Conservation (phyloP, 2,329 filamentous ascomycete species). For the Calonectria honghensis region DNA sequence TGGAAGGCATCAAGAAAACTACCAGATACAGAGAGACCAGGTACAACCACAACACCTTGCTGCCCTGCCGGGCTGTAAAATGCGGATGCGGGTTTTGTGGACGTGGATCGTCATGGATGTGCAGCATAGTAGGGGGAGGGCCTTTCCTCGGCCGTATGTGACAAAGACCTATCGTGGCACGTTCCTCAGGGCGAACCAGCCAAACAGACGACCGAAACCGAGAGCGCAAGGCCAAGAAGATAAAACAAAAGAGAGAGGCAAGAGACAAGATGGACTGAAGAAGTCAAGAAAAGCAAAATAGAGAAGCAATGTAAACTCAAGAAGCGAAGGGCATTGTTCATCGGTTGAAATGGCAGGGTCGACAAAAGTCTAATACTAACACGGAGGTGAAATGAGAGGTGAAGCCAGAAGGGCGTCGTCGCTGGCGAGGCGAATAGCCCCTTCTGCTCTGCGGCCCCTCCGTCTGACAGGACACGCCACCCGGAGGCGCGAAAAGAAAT, state of each 20-base stretch:
- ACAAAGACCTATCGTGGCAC: conserved; percentile 29
- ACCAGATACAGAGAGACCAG: not conserved
- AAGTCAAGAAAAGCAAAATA: conserved; percentile 14
- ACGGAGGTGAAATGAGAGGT: not conserved
- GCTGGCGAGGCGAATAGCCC: conserved; percentile 26
- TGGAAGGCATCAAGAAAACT: not conserved
- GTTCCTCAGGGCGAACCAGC: conserved; percentile 29
- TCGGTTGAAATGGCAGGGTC: not conserved
- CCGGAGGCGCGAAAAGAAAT: conserved; percentile 33
- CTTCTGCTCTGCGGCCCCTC: not conserved
- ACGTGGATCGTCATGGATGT: conserved; percentile 24
- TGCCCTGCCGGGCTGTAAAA: conserved; percentile 24
- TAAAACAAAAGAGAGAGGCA: not conserved
- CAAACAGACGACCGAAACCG: conserved; percentile 22
- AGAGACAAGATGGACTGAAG: not conserved
- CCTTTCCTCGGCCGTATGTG: conserved; percentile 28
- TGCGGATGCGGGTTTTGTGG: conserved; percentile 9
- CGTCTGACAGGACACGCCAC: conserved; percentile 50
- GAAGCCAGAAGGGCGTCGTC: conserved; percentile 11
- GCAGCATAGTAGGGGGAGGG: conserved; percentile 8
- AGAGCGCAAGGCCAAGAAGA: conserved; percentile 13
- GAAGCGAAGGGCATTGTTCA: not conserved
- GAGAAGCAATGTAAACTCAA: not conserved
- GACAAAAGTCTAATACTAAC: not conserved
- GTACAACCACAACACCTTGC: not conserved